Evolutionary conservation across 805 yeast species (phyloP).

Genomic region (Metschnikowia kunwiensis): DNA sequence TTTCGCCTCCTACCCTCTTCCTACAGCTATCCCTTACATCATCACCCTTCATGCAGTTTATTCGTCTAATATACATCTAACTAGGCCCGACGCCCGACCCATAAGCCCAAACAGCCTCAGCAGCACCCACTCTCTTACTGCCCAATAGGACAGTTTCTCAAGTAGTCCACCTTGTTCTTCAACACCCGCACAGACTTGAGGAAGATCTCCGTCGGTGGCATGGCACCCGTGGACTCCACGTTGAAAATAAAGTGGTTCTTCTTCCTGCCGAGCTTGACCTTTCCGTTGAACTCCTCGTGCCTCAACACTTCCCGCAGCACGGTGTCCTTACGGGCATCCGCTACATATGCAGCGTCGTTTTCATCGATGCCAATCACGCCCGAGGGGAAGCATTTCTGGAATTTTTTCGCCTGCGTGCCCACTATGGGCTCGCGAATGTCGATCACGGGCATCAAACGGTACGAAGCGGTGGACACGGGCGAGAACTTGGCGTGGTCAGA

Average conservation of each 20-base stretch:
- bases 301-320: conserved; percentile 95
- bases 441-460: conserved; percentile 86
- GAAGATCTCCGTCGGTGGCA: conserved; percentile 95
- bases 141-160: conserved; percentile 74
- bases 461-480: conserved; percentile 95
- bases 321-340: conserved; percentile 91
- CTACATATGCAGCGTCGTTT: conserved; percentile 69
- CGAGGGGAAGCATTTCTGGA: conserved; percentile 86
- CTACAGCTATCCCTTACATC: no score
- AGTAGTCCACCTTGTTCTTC: conserved; percentile 77
- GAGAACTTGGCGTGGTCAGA: conserved; percentile 96
- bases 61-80: conserved; percentile 11
- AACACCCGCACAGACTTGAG: conserved; percentile 83
- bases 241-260: conserved; percentile 93
- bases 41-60: conserved; percentile 2
- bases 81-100: conserved; percentile 8
- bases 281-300: conserved; percentile 85
- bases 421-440: conserved; percentile 69
- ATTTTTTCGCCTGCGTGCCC: conserved; percentile 73
- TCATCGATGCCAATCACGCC: conserved; percentile 82
- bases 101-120: neutral
- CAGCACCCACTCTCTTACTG: conserved; percentile 30
- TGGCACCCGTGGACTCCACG: conserved; percentile 93
- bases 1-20: no score
- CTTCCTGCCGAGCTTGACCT: conserved; percentile 85